Base-by-base conservation (phyloP, 2,329 filamentous ascomycete genomes). In the Paracorniculantispora psalliotae region DNA sequence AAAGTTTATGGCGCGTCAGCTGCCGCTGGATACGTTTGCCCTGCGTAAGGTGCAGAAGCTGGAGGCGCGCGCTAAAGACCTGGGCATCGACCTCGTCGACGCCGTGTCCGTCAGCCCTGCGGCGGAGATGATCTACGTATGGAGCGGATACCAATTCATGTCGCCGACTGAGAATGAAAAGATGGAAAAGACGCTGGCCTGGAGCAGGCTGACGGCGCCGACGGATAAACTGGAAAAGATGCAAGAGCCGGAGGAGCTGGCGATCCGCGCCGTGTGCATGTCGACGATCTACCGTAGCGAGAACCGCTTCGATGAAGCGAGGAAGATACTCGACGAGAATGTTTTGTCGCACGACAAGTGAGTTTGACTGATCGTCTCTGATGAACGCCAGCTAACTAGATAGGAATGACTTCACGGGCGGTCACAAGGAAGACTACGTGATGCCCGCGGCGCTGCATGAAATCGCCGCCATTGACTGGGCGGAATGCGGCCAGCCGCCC, bases 71-170 rank as follows among this genome's bases (percentile, higher is more conserved):
- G 86, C 89, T 4, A 87, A 87, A 67, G 78, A 82, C 48, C 82
- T 86, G 72, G 78, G 81, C 2, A 74, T 91, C 33, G 82, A 87
- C 50, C 77, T 97, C 3, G 82, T 89, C 1, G 93, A 97, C 65
- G 92, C 89, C 0, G 80, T 96, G 9, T 92, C 92, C 0, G 80
- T 90, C 3, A 89, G 87, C 61, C 94, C 94, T 0, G 78, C 91
- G 0, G 84, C 92, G 67, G 94, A 97, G 76, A 96, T 97, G 89
- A 87, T 89, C 13, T 96, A 93, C 71, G 85, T 97, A 66, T 97
- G 92, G 92, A 92, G 91, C 68, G 93, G 92, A 0, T 86, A 85
- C 66, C 93, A 90, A 73, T 85, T 91, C 57, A 96, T 96, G 90
- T 78, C 82, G 2, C 66, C 74, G 1, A 74, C 75, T 0, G 83